Percentiles rank a stretch among this genome's conserved stretches.
Evolutionary conservation across 768 basidiomycete species (phyloP).

Genomic region (Clitopilus hobsonii): DNA sequence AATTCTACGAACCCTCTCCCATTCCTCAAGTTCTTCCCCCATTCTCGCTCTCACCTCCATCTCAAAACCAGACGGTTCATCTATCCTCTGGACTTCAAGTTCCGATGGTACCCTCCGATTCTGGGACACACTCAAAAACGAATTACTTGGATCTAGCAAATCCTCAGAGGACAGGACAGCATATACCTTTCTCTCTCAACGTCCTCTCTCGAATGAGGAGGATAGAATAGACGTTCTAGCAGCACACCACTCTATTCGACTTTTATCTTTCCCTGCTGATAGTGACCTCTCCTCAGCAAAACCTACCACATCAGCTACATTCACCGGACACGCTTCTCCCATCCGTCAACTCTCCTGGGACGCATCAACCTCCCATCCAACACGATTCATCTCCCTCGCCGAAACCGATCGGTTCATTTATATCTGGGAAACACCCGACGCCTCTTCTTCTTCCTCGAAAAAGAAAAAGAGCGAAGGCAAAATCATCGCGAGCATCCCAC

Average conservation of each 20-base stretch:
- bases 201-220: conserved; percentile 30
- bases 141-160: conserved; percentile 49
- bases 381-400: conserved; percentile 55
- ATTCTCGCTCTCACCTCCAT: conserved; percentile 43
- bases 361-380: conserved; percentile 28
- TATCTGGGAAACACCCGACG: conserved; percentile 51
- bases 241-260: conserved; percentile 56
- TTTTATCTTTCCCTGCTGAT: conserved; percentile 34
- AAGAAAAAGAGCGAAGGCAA: conserved; percentile 45
- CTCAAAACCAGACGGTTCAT: conserved; percentile 21
- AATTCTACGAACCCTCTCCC: conserved; percentile 49
- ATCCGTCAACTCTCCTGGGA: conserved; percentile 52
- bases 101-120: conserved; percentile 52
- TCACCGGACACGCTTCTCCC: conserved; percentile 63
- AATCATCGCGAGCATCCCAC: conserved; percentile 53
- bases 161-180: conserved; percentile 55
- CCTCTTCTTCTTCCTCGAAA: conserved; percentile 22
- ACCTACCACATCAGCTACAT: conserved; percentile 42
- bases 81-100: conserved; percentile 51
- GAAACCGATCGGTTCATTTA: conserved; percentile 60
- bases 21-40: conserved; percentile 47
- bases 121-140: conserved; percentile 52
- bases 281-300: conserved; percentile 30
- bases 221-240: conserved; percentile 43
- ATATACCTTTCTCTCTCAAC: conserved; percentile 46